Evolutionary conservation across 2,329 filamentous ascomycete genomes (phyloP).

Genomic region (Cladophialophora psammophila): DNA sequence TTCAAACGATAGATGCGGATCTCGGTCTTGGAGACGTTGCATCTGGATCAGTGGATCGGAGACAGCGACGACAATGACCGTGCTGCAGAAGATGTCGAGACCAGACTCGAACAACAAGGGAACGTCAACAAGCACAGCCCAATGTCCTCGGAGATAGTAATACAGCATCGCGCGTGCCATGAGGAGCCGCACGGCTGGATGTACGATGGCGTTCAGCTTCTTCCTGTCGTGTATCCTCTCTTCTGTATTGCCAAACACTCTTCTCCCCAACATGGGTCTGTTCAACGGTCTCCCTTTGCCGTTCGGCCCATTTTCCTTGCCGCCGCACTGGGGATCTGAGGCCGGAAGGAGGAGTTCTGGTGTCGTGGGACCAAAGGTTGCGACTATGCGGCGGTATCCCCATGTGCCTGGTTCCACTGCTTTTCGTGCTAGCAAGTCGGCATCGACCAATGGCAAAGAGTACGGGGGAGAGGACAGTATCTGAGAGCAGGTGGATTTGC

Average conservation of each 20-base stretch:
- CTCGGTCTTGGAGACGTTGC: conserved; percentile 74
- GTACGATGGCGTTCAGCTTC: conserved; percentile 87
- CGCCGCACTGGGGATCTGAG: conserved; percentile 49
- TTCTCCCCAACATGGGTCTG: conserved; percentile 79
- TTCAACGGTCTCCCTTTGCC: conserved; percentile 77
- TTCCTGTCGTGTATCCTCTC: conserved; percentile 74
- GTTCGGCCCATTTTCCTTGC: conserved; percentile 43
- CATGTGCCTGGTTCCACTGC: conserved; percentile 91
- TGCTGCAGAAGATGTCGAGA: conserved; percentile 84
- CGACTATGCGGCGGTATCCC: conserved; percentile 82
- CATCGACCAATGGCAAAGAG: conserved; percentile 89
- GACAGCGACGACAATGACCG: conserved; percentile 86
- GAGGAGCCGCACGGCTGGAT: conserved; percentile 84
- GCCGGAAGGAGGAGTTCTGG: conserved; percentile 79
- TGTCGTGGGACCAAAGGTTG: conserved; percentile 80
- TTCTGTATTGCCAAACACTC: conserved; percentile 83
- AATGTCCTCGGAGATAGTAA: conserved; percentile 76
- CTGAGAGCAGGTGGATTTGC: conserved; percentile 93
- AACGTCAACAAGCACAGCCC: conserved; percentile 92
- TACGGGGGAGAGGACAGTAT: conserved; percentile 82
- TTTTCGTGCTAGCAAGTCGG: conserved; percentile 87
- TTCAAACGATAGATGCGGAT: conserved; percentile 78
- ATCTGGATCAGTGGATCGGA: conserved; percentile 82
- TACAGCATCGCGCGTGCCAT: conserved; percentile 79
- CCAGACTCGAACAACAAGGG: conserved; percentile 89